phyloP scores from a whole-genome alignment of 805 yeast species.

The Metschnikowia kofuensis region DNA sequence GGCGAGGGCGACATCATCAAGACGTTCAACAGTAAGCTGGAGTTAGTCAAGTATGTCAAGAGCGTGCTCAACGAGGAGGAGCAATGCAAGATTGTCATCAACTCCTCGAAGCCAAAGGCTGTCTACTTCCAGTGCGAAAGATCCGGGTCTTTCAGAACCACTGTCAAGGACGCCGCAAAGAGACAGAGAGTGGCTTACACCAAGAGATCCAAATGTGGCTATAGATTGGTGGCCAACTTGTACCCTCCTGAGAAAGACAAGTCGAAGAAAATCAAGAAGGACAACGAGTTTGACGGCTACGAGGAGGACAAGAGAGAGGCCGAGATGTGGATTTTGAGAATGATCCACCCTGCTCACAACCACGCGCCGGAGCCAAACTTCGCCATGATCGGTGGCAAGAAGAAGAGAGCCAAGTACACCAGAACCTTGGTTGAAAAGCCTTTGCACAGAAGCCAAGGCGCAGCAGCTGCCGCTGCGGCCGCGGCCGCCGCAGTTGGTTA shows the following conservation, averaged over 20 bases:
- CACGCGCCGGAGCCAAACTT: constrained; percentile 42
- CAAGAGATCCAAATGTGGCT: constrained; percentile 46
- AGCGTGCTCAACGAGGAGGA: constrained; percentile 34
- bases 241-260: constrained; percentile 45
- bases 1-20: constrained; percentile 23
- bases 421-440: constrained; percentile 46
- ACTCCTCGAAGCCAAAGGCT: constrained; percentile 47
- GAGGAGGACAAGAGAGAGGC: constrained; percentile 21
- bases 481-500: constrained; percentile 24
- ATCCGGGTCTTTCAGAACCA: constrained; percentile 44
- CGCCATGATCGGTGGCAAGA: constrained; percentile 25
- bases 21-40: constrained; percentile 21
- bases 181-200: constrained; percentile 48
- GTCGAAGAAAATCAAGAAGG: constrained; percentile 29
- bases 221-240: constrained; percentile 36
- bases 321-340: constrained; percentile 46
- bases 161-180: constrained; percentile 44
- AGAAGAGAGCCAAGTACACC: constrained; percentile 38
- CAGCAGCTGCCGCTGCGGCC: constrained; percentile 24
- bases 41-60: constrained; percentile 33
- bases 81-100: constrained; percentile 43
- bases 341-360: constrained; percentile 46
- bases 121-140: constrained; percentile 47
- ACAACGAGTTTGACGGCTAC: constrained; percentile 23
- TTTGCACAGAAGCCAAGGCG: constrained; percentile 26